Base-by-base conservation (phyloP, 2,329 filamentous ascomycete genomes). In the Chrysoporthe deuterocubensis region DNA sequence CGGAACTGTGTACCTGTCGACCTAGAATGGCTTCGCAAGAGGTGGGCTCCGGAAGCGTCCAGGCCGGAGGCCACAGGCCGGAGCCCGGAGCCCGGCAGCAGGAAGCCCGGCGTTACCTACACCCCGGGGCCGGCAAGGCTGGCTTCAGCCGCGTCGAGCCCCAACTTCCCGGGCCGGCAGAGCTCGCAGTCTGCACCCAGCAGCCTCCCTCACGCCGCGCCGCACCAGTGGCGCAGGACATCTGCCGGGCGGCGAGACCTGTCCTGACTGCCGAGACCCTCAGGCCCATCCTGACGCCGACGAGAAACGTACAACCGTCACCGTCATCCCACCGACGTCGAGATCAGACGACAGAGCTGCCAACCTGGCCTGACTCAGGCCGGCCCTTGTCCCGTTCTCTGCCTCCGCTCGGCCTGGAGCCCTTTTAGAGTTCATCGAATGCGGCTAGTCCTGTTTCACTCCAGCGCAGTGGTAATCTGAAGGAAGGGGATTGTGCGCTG, bases 341-440 rank as follows among this genome's bases (percentile, higher is more conserved):
- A 8, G 16, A 57, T 57, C 54, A 48, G 42, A 52, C 43, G 40
- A 57, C n/a, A 56, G 37, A 50, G 44, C 60, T 16, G 37, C 46
- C 54, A 59, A 34, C 11, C 50, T 32, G 21, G 21, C 50, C 44
- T 48, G 21, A 26, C 26, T 43, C 40, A 34, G 52, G 42, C 26
- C 26, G 60, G 32, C 48, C 57, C 50, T 13, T 21, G 32, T 40
- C 43, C n/a, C 26, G 43, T 32, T 32, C 60, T 44, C 34, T 34
- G 42, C 44, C 57, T 42, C n/a, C 34, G 26, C 48, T 50, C 62
- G 48, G 62, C 46, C 37, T 57, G 46, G n/a, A 34, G 14, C 32
- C 21, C 48, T 13, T 48, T 67, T 61, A 65, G 64, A 54, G 62
- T 65, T 68, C 57, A n/a, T 62, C 21, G n/a, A 48, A 34, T 65